Percentiles rank a stretch among this genome's conserved stretches.
These are phyloP conservation scores for Sextonia rubra DNA, from an alignment of 164 flowering plant species.

Conservation along the genomic window DNA sequence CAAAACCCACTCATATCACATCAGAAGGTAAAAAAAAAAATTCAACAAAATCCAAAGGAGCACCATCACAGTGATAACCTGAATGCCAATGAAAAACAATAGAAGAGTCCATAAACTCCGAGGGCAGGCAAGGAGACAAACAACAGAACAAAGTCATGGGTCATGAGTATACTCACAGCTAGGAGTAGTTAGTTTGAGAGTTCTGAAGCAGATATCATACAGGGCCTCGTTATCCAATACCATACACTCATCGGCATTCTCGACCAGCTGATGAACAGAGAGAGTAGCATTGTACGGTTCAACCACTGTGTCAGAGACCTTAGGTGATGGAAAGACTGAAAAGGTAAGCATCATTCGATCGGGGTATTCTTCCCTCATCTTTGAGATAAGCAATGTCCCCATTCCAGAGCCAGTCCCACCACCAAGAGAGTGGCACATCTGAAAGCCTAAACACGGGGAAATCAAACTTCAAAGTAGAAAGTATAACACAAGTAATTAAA, in stretches of 20 bases:
- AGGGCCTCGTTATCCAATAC: constrained; percentile 57
- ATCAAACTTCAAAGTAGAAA: too few species aligned
- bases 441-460: constrained; percentile 41
- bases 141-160: not conserved
- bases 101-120: not conserved
- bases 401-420: constrained; percentile 62
- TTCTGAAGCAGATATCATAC: constrained; percentile 56
- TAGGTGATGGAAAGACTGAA: constrained; percentile 53
- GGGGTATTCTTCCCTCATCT: constrained; percentile 58
- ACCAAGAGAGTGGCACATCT: constrained; percentile 54
- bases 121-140: not conserved
- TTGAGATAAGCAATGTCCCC: constrained; percentile 56
- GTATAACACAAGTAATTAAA: not conserved
- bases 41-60: too few species aligned
- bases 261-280: constrained; percentile 55
- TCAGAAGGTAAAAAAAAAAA: not conserved
- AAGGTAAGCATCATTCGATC: constrained; percentile 59
- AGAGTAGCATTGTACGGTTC: constrained; percentile 55
- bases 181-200: constrained; percentile 47
- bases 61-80: not conserved
- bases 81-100: not conserved
- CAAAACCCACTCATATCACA: not conserved
- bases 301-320: constrained; percentile 54
- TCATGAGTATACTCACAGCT: constrained; percentile 33
- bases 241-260: constrained; percentile 61